Evolutionary conservation across 331 rosid genomes (phyloP).

Genomic region (Quercus lobata): DNA sequence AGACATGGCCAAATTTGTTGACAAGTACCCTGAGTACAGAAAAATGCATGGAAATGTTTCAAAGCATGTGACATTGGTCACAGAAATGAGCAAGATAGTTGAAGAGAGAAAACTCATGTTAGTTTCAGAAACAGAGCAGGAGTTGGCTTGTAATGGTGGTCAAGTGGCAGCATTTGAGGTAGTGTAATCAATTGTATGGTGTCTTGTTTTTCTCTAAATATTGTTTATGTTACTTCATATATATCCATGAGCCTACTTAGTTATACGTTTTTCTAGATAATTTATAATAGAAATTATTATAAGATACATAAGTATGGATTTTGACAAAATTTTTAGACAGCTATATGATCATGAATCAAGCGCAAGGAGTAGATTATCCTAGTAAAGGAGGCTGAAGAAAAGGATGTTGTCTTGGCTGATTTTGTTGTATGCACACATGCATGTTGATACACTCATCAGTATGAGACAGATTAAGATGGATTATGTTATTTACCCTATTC

Average conservation of each 20-base stretch:
- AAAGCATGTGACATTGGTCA: constrained; percentile 86
- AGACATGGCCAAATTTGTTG: constrained; percentile 98
- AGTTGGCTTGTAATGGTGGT: constrained; percentile 91
- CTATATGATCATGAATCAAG: no score
- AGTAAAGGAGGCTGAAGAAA: no score
- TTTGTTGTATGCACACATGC: no score
- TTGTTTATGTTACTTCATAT: neutral
- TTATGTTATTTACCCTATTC: no score
- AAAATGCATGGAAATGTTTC: constrained; percentile 94
- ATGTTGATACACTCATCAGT: no score
- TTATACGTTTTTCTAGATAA: constrained; percentile 8
- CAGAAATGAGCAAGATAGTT: constrained; percentile 89
- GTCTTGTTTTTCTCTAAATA: constrained; percentile 4
- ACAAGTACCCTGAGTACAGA: constrained; percentile 91
- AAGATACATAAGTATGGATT: neutral
- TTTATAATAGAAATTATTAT: neutral
- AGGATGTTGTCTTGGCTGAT: no score
- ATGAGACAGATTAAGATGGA: no score
- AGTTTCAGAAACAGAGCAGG: constrained; percentile 92
- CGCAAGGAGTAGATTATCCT: no score
- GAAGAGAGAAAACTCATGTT: constrained; percentile 82
- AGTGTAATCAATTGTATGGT: constrained; percentile 1
- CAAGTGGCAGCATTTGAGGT: constrained; percentile 98
- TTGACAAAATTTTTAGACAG: no score
- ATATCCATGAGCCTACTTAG: neutral